These are phyloP conservation scores for Pleurotus salmoneostramineus DNA, from an alignment of 768 basidiomycete species.

Conservation along the genomic window DNA sequence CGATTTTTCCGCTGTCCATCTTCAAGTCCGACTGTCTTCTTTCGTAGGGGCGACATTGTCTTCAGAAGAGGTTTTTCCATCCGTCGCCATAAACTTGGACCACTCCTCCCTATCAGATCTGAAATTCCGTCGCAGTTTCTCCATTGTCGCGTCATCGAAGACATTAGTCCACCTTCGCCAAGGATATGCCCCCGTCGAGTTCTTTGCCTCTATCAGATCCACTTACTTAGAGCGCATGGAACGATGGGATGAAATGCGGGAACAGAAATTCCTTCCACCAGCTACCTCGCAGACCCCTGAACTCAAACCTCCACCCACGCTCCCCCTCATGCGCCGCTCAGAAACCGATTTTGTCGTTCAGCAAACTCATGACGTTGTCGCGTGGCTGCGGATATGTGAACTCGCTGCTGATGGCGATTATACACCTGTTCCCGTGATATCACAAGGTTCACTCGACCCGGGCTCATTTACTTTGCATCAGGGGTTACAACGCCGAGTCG, in stretches of 20 bases:
- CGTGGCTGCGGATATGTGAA: slow-evolving; percentile 84
- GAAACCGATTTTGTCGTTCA: slow-evolving; percentile 89
- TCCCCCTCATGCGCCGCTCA: slow-evolving; percentile 84
- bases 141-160: slow-evolving; percentile 70
- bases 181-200: slow-evolving; percentile 83
- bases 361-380: slow-evolving; percentile 88
- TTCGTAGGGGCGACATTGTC: slow-evolving; percentile 69
- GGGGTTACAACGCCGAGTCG: slow-evolving; percentile 84
- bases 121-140: slow-evolving; percentile 80
- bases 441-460: slow-evolving; percentile 70
- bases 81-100: slow-evolving; percentile 71
- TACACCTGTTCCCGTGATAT: slow-evolving; percentile 76
- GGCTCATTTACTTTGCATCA: slow-evolving; percentile 90
- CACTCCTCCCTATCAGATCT: slow-evolving; percentile 69
- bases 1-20: slow-evolving; percentile 82
- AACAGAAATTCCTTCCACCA: slow-evolving; percentile 52
- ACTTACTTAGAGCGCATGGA: slow-evolving; percentile 88
- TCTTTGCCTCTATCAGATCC: slow-evolving; percentile 80
- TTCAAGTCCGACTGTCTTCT: slow-evolving; percentile 85
- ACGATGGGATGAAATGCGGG: slow-evolving; percentile 91
- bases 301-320: slow-evolving; percentile 29
- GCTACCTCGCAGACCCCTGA: slow-evolving; percentile 33
- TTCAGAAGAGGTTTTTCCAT: slow-evolving; percentile 82
- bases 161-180: slow-evolving; percentile 68
- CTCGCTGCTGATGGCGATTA: slow-evolving; percentile 84